Percentiles rank a stretch among this genome's conserved stretches.
Evolutionary conservation across 768 basidiomycete species (phyloP).

Genomic region (Boletus rufocinnamomeus): DNA sequence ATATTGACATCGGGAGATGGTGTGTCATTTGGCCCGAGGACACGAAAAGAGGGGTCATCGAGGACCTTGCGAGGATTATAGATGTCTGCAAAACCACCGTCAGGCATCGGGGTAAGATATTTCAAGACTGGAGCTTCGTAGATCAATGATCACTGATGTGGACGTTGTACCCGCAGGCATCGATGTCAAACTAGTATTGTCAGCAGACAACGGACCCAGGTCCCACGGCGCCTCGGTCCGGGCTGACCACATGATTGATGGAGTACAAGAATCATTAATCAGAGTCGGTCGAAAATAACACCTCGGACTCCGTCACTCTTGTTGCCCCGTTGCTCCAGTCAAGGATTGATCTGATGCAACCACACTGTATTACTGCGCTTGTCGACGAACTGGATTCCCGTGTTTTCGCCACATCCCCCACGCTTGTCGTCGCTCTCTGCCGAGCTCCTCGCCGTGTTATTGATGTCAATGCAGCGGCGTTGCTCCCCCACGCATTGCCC

Average conservation of each 20-base stretch:
- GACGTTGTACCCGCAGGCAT: background rate
- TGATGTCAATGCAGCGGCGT: too few relatives aligned
- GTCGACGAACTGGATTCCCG: too few relatives aligned
- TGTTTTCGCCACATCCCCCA: too few relatives aligned
- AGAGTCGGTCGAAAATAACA: background rate
- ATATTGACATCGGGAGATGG: slow-evolving; percentile 52
- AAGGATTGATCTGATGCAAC: background rate
- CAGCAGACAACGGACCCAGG: slow-evolving; percentile 5
- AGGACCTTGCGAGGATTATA: slow-evolving; percentile 60
- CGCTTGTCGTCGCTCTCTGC: too few relatives aligned
- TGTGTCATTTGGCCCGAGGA: slow-evolving; percentile 52
- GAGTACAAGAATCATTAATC: too few relatives aligned
- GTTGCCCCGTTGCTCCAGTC: background rate
- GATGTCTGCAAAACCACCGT: slow-evolving; percentile 39
- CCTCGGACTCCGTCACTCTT: background rate
- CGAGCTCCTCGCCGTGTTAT: too few relatives aligned
- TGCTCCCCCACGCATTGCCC: too few relatives aligned
- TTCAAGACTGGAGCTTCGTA: background rate
- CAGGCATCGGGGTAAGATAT: slow-evolving; percentile 20
- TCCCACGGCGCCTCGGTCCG: background rate
- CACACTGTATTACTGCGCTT: background rate
- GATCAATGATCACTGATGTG: background rate
- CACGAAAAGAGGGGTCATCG: slow-evolving; percentile 54
- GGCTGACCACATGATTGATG: background rate
- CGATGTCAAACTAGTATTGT: background rate